phyloP scores from a whole-genome alignment of 2,329 filamentous ascomycete genomes.

The Ceratocystis huliohia region DNA sequence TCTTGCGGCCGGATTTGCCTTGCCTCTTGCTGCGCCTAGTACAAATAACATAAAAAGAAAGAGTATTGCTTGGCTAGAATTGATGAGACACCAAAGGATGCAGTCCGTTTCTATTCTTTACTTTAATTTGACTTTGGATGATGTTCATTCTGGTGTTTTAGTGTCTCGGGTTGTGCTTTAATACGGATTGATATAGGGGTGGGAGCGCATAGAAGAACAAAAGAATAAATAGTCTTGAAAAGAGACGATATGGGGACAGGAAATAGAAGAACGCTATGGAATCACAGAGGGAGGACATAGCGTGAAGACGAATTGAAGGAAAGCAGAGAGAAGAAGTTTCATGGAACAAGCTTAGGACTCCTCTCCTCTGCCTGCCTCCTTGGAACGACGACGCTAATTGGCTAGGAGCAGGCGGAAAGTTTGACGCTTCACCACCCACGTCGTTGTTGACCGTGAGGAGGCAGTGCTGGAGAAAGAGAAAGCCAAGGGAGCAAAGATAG shows the following conservation, averaged over 20 bases:
- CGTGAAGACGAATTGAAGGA: neutral
- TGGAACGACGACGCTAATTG: neutral
- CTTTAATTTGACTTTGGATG: neutral
- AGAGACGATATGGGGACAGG: neutral
- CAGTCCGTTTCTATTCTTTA: neutral
- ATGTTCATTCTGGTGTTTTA: neutral
- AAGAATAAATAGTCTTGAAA: neutral
- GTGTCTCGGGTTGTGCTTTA: neutral
- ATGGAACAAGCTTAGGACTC: neutral
- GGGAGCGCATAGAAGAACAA: neutral
- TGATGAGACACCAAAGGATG: neutral
- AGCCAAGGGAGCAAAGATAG: neutral
- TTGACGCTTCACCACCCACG: neutral
- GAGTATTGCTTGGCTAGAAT: neutral
- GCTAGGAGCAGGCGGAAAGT: neutral
- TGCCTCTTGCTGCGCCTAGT: neutral
- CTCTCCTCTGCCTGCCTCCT: too few species aligned
- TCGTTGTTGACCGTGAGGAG: neutral
- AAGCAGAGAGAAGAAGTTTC: neutral
- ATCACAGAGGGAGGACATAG: neutral
- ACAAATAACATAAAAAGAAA: neutral
- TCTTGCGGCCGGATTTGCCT: neutral
- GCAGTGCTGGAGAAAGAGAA: neutral
- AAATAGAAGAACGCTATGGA: neutral
- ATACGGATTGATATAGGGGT: neutral